Evolutionary conservation across 768 basidiomycete species (phyloP), one percentile per base, ranked within the genome.

Genomic region (Chiua virens): DNA sequence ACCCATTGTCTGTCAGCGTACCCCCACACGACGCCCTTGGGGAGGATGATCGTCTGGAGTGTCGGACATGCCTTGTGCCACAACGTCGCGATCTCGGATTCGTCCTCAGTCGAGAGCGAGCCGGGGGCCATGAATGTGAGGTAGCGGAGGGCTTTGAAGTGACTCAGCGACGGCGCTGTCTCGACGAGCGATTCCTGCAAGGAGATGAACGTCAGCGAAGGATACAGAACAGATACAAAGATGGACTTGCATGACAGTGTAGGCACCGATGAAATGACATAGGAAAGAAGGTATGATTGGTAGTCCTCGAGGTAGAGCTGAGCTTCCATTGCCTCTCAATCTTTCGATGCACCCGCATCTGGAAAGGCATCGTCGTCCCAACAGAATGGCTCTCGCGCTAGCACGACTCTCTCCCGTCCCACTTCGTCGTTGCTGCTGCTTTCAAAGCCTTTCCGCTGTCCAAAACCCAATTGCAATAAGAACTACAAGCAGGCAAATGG

Each of bases 401-500:
- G 70, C 54, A 75, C 77, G 8, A 75, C 78, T 14, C 75, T 75
- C 51, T 79, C 78, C 28, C 77, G 70, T 10, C 75, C 77, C 55
- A 73, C 80, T 14, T 74, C 84, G 1, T 81, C 85, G 4, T 70
- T n/a, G n/a, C n/a, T 88, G n/a, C 70, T 89, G 35, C 72, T 88
- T 43, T 83, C 82, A 51, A 94, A 94, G 70, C 91, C 92, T 4
- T 95, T 93, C 81, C 79, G n/a, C 42, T 98, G 94, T 75, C 94
- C 94, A 10, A 95, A 95, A 68, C 85, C 90, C 0, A 92, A 93
- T 57, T 98, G 94, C 76, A 92, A 90, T 75, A 98, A 98, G 78
- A 82, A 82, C 45, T 97, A 96, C 77, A 96, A 96, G 76, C 93
- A 96, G 71, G 91, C 91, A 38, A 97, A 97, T 59, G 85, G 94